A percentile compares a stretch with the other conserved stretches of the same genome.
Conservation (phyloP, 2,329 filamentous ascomycete genomes). For the Hypoxylon sp. region DNA sequence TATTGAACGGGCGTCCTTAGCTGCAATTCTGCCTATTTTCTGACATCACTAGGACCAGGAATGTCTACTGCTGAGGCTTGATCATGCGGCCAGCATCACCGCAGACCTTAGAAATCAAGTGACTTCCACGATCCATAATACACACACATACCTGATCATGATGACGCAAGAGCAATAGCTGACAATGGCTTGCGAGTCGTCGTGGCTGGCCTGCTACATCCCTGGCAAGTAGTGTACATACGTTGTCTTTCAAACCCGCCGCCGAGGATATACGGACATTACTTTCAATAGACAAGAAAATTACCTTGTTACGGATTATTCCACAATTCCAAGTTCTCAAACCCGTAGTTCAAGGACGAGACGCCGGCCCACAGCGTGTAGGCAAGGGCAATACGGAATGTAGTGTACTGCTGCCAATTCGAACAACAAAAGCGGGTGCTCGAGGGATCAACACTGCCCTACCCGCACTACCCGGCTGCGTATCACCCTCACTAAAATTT, state of each 20-base stretch:
- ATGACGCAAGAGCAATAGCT: conserved; percentile 30
- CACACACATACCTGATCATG: conserved; percentile 33
- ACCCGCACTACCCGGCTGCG: conserved; percentile 35
- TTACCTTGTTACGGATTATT: background rate
- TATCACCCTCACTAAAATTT: conserved; percentile 31
- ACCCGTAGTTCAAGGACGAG: conserved; percentile 11
- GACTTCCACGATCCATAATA: conserved; percentile 33
- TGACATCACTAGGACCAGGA: conserved; percentile 19
- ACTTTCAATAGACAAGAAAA: conserved; percentile 7
- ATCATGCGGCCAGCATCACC: conserved; percentile 27
- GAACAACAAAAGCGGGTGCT: conserved; percentile 18
- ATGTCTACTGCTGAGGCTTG: conserved; percentile 5
- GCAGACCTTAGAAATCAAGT: conserved; percentile 39
- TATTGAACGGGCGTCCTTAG: background rate
- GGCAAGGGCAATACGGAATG: conserved; percentile 24
- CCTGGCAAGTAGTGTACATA: background rate
- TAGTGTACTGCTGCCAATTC: conserved; percentile 18
- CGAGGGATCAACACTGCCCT: conserved; percentile 37
- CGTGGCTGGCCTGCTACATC: background rate
- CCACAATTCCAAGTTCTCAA: conserved; percentile 25
- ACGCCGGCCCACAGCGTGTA: background rate
- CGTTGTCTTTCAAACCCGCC: background rate
- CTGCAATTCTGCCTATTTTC: conserved; percentile 4
- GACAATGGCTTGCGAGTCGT: conserved; percentile 19
- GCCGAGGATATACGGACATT: conserved; percentile 16